phyloP scores from a whole-genome alignment of 148 eudicot species.

The Drosera capensis region DNA sequence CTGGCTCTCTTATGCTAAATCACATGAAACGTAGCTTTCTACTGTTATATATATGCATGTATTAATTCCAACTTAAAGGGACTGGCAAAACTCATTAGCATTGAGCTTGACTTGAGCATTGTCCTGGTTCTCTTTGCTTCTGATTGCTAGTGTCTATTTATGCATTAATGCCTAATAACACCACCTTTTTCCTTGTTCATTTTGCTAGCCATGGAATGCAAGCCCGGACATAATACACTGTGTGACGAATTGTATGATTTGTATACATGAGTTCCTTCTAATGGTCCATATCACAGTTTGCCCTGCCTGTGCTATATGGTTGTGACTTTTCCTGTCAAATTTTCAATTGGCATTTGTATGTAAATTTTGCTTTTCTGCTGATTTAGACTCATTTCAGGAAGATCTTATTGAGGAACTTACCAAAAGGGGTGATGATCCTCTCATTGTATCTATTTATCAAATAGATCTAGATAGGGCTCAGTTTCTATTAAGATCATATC shows the following conservation, averaged over 20 bases:
- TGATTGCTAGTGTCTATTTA: no score
- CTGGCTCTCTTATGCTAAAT: no score
- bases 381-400: slow-evolving; percentile 33
- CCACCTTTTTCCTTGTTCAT: no score
- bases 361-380: neutral
- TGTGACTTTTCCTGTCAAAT: neutral
- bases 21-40: no score
- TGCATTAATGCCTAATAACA: no score
- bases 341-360: neutral
- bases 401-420: slow-evolving; percentile 54
- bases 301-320: neutral
- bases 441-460: slow-evolving; percentile 72
- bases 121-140: no score
- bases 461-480: slow-evolving; percentile 81
- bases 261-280: neutral
- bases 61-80: no score
- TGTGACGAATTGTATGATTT: neutral
- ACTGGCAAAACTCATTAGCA: no score
- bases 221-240: neutral
- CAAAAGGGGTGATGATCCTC: slow-evolving; percentile 52
- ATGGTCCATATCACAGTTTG: neutral
- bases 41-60: no score
- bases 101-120: no score
- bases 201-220: neutral
- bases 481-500: slow-evolving; percentile 67